Conservation (phyloP, 495 filamentous ascomycete species). For the Penicillium simplicissimum region DNA sequence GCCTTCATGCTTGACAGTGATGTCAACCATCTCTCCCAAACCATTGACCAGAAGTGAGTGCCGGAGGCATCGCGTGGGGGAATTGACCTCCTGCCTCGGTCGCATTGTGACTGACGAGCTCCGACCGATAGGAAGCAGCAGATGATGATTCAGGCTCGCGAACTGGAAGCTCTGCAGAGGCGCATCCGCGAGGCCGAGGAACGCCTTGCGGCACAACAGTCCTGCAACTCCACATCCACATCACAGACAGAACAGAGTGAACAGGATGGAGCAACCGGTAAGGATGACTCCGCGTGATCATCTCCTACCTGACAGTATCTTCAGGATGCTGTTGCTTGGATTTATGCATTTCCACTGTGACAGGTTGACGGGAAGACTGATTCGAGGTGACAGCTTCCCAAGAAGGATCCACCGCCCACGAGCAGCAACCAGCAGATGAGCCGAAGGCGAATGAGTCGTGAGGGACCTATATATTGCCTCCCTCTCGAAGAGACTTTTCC, state of each 20-base stretch:
- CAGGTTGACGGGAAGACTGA: constrained; percentile 6
- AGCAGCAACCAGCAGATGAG: constrained; percentile 8
- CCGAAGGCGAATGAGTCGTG: constrained; percentile 12
- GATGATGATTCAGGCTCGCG: constrained; percentile 73
- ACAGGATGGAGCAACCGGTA: constrained; percentile 26
- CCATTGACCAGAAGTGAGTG: constrained; percentile 82
- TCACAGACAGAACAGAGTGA: constrained; percentile 10
- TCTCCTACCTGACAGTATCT: constrained; percentile 11
- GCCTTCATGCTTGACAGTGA: constrained; percentile 83
- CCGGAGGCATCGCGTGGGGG: not conserved
- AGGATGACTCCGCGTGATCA: constrained; percentile 25
- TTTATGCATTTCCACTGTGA: not conserved
- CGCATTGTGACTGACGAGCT: not conserved
- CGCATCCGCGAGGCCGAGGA: constrained; percentile 82
- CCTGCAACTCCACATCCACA: constrained; percentile 4
- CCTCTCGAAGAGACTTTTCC: not conserved
- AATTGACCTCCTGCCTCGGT: not conserved
- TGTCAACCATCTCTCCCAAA: constrained; percentile 72
- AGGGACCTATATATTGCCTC: not conserved
- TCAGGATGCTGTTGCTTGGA: not conserved
- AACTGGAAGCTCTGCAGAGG: constrained; percentile 83
- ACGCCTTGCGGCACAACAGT: constrained; percentile 59
- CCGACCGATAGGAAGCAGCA: constrained; percentile 54
- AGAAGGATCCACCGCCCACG: constrained; percentile 7
- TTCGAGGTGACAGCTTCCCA: constrained; percentile 10